These are phyloP conservation scores for Diaporthe australafricana DNA, from an alignment of 2,329 filamentous ascomycete species.

Conservation along the genomic window DNA sequence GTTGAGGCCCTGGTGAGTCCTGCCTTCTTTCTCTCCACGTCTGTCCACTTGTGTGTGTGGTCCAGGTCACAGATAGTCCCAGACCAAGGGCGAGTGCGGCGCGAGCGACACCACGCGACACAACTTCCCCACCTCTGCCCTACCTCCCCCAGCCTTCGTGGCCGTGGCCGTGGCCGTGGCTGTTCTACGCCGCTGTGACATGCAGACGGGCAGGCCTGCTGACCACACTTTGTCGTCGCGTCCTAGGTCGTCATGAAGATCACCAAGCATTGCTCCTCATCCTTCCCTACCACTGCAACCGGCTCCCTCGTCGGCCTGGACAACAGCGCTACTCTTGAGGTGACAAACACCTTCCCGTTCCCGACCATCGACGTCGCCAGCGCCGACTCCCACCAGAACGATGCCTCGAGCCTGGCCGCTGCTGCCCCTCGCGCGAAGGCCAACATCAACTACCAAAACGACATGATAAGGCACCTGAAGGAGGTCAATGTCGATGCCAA, in stretches of 20 bases:
- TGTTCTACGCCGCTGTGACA: slow-evolving; percentile 38
- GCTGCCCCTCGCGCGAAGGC: slow-evolving; percentile 93
- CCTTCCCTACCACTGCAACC: slow-evolving; percentile 89
- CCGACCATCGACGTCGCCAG: slow-evolving; percentile 81
- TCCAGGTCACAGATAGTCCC: slow-evolving; percentile 46
- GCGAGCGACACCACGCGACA: not conserved
- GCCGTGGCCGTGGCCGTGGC: not conserved
- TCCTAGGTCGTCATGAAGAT: slow-evolving; percentile 94
- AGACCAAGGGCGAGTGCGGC: not conserved
- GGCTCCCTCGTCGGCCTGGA: slow-evolving; percentile 96
- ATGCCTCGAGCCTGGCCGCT: slow-evolving; percentile 80
- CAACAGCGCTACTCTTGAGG: slow-evolving; percentile 80
- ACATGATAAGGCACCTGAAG: slow-evolving; percentile 96
- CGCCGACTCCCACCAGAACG: slow-evolving; percentile 79
- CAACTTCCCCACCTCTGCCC: slow-evolving; percentile 39
- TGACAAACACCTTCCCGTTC: slow-evolving; percentile 97
- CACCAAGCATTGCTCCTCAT: slow-evolving; percentile 91
- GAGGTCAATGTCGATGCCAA: slow-evolving; percentile 99
- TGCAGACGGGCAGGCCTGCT: slow-evolving; percentile 34
- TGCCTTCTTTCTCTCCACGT: not conserved
- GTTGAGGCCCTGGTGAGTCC: slow-evolving; percentile 89
- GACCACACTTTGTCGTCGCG: slow-evolving; percentile 9
- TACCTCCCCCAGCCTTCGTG: not conserved
- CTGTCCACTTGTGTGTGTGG: not conserved
- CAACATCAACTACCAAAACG: slow-evolving; percentile 88